phyloP scores from a whole-genome alignment of 2,329 filamentous ascomycete species.

The Epichloe scottii region DNA sequence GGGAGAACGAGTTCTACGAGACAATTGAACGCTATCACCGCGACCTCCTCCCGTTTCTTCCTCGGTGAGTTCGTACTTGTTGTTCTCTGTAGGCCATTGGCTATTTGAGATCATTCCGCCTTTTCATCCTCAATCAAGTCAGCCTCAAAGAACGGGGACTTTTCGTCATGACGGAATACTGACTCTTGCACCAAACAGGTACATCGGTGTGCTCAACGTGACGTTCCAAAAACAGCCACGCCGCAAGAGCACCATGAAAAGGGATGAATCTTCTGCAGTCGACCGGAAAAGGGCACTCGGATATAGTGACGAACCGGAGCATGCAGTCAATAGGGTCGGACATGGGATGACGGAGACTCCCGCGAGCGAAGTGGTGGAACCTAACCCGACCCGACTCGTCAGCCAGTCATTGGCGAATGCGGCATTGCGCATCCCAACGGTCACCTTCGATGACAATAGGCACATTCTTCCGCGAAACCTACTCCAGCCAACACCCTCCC shows the following conservation, averaged over 20 bases:
- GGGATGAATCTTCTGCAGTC: conserved; percentile 28
- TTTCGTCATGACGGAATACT: background rate
- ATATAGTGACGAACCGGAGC: conserved; percentile 6
- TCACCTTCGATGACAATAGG: conserved; percentile 86
- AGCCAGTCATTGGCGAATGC: conserved; percentile 64
- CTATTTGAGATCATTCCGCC: background rate
- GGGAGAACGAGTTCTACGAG: conserved; percentile 98
- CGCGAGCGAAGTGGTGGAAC: conserved; percentile 9
- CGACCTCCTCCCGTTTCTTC: conserved; percentile 79
- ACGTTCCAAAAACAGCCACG: conserved; percentile 80
- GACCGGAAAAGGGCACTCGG: conserved; percentile 26
- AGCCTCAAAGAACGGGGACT: too few species aligned
- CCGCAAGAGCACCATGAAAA: conserved; percentile 43
- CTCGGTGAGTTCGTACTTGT: conserved; percentile 46
- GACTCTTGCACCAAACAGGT: conserved; percentile 38
- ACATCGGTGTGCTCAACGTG: conserved; percentile 93
- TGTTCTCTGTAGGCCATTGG: background rate
- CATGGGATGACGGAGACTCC: background rate
- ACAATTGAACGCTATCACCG: conserved; percentile 85
- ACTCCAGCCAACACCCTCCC: conserved; percentile 46
- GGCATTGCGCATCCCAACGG: conserved; percentile 63
- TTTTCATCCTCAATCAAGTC: background rate
- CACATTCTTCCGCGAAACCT: conserved; percentile 84
- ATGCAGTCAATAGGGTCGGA: conserved; percentile 3
- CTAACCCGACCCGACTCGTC: conserved; percentile 30